Percentiles rank a stretch among this genome's conserved stretches.
Conservation (phyloP, 371 early-diverging fungal species). For the Cokeromyces recurvatus region DNA sequence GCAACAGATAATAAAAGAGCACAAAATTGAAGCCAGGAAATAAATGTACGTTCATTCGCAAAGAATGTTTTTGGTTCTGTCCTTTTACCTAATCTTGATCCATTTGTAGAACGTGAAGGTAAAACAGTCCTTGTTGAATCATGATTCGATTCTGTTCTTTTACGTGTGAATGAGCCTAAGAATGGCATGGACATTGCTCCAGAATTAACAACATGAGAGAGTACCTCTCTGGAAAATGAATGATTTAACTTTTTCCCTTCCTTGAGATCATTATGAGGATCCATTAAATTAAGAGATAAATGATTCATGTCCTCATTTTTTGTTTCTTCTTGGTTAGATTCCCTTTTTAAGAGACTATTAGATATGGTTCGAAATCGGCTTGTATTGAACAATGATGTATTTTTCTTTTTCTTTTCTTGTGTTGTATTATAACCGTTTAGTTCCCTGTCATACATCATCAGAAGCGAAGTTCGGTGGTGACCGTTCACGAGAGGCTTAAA, state of each 20-base stretch:
- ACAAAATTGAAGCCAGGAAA: slow-evolving; percentile 79
- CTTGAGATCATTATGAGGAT: neutral
- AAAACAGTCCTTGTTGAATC: neutral
- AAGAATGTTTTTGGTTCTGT: slow-evolving; percentile 64
- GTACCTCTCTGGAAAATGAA: no score
- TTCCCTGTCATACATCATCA: slow-evolving; percentile 18
- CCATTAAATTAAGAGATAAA: slow-evolving; percentile 11
- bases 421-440: neutral
- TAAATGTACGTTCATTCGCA: slow-evolving; percentile 89
- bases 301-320: slow-evolving; percentile 1
- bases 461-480: slow-evolving; percentile 28
- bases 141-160: neutral
- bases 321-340: neutral
- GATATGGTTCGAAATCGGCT: neutral
- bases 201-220: slow-evolving; percentile 11
- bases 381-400: neutral
- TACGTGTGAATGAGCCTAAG: neutral
- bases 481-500: slow-evolving; percentile 48
- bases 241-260: neutral
- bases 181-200: slow-evolving; percentile 2
- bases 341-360: no score
- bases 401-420: slow-evolving; percentile 24
- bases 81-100: slow-evolving; percentile 11
- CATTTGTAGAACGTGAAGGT: neutral
- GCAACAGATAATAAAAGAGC: slow-evolving; percentile 63